Conservation (phyloP, 2,329 filamentous ascomycete genomes). For the Paraphoma sp. region DNA sequence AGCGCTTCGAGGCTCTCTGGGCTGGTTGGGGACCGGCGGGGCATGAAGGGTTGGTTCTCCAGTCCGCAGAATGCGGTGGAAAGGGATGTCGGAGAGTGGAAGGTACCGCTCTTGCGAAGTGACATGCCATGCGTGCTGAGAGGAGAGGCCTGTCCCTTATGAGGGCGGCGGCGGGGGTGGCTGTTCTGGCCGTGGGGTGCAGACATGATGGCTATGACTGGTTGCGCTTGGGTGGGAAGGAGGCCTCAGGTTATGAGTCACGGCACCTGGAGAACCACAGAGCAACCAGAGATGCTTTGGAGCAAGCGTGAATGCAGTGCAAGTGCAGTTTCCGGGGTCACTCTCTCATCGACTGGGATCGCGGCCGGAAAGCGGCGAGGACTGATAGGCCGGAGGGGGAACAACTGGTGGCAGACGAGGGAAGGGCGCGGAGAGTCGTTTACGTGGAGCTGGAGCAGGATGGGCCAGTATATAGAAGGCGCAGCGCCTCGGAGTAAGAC, state of each 20-base stretch:
- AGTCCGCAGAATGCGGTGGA: constrained; percentile 49
- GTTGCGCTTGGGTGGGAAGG: constrained; percentile 26
- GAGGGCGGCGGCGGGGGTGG: constrained; percentile 56
- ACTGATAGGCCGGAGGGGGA: constrained; percentile 15
- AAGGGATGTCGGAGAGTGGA: constrained; percentile 51
- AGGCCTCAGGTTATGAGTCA: constrained; percentile 47
- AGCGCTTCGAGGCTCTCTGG: constrained; percentile 57
- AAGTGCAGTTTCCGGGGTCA: constrained; percentile 24
- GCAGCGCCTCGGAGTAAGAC: constrained; percentile 38
- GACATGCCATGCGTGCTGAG: constrained; percentile 51
- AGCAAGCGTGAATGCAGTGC: constrained; percentile 32
- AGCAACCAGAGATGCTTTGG: constrained; percentile 28
- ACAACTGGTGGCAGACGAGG: constrained; percentile 15
- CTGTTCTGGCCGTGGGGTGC: constrained; percentile 48
- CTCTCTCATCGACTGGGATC: constrained; percentile 28
- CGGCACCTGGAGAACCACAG: constrained; percentile 29
- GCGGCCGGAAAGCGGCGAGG: constrained; percentile 9
- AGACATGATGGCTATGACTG: constrained; percentile 49
- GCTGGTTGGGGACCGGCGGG: constrained; percentile 56
- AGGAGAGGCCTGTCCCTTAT: constrained; percentile 45
- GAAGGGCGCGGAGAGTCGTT: constrained; percentile 40
- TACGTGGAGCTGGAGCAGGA: constrained; percentile 26
- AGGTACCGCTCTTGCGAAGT: constrained; percentile 58
- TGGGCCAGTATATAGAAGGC: constrained; percentile 41
- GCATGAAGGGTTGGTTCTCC: constrained; percentile 50